Conservation (phyloP, 352 stramenopile species). For the Globisporangium iwayamae region DNA sequence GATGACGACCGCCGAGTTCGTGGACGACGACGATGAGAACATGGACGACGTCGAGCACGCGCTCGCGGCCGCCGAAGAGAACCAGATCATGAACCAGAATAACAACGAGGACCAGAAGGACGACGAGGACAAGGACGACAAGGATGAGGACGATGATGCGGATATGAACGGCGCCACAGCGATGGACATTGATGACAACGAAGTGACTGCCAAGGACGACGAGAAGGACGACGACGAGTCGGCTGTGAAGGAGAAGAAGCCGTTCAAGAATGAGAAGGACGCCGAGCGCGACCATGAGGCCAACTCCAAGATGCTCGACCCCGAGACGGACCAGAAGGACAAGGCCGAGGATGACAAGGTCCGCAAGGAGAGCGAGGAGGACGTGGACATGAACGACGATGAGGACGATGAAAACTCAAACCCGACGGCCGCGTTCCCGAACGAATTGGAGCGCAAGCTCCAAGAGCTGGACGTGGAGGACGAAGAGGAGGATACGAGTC, state of each 20-base stretch:
- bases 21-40: constrained; percentile 58
- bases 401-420: constrained; percentile 24
- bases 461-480: constrained; percentile 30
- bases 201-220: constrained; percentile 33
- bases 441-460: constrained; percentile 32
- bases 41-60: constrained; percentile 65
- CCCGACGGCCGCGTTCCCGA: constrained; percentile 24
- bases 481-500: constrained; percentile 27
- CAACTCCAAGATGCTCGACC: constrained; percentile 19
- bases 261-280: constrained; percentile 27
- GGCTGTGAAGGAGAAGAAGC: constrained; percentile 21
- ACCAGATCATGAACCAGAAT: constrained; percentile 60
- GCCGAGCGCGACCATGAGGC: constrained; percentile 20
- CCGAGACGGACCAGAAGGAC: constrained; percentile 21
- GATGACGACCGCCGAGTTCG: constrained; percentile 63
- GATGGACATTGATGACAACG: constrained; percentile 68
- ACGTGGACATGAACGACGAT: constrained; percentile 35
- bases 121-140: constrained; percentile 45
- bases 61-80: constrained; percentile 63
- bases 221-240: constrained; percentile 21
- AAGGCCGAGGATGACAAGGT: constrained; percentile 23
- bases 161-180: constrained; percentile 39
- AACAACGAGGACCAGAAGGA: constrained; percentile 53
- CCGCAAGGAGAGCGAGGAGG: constrained; percentile 23
- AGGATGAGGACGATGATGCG: constrained; percentile 26